These are phyloP conservation scores for Priceomyces castillae DNA, from an alignment of 805 yeast genomes.

Conservation along the genomic window DNA sequence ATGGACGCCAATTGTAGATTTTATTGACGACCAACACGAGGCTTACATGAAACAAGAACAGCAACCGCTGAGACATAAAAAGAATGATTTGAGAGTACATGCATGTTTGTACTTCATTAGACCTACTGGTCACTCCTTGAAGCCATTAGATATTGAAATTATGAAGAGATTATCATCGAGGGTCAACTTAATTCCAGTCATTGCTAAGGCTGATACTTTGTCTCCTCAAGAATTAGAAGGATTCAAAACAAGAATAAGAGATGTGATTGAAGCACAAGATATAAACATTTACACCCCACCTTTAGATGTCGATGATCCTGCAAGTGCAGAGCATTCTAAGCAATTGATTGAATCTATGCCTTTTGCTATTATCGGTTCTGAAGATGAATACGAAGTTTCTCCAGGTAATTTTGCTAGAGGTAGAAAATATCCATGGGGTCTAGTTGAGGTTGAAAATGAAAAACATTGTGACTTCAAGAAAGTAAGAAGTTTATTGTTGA, in stretches of 20 bases:
- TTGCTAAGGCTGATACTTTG: conserved; percentile 85
- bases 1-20: conserved; percentile 85
- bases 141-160: conserved; percentile 82
- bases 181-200: conserved; percentile 84
- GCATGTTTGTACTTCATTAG: conserved; percentile 87
- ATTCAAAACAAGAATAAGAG: conserved; percentile 75
- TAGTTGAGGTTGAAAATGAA: conserved; percentile 84
- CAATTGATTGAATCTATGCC: conserved; percentile 84
- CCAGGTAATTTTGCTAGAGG: conserved; percentile 70
- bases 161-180: conserved; percentile 81
- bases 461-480: conserved; percentile 81
- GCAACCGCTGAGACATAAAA: conserved; percentile 69
- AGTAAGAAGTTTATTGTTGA: conserved; percentile 71
- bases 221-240: conserved; percentile 65
- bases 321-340: conserved; percentile 76
- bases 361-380: conserved; percentile 78
- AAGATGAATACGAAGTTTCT: conserved; percentile 60
- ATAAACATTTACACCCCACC: conserved; percentile 85
- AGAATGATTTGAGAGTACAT: conserved; percentile 83
- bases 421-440: conserved; percentile 88
- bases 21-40: conserved; percentile 88
- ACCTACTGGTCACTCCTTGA: conserved; percentile 86
- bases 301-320: conserved; percentile 68
- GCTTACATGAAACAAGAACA: conserved; percentile 88
- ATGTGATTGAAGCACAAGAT: conserved; percentile 78